A percentile compares a stretch with the other conserved stretches of the same genome.
Evolutionary conservation across 1,139 yeast genomes (phyloP).

Genomic region (Nakaseomyces bracarensis): DNA sequence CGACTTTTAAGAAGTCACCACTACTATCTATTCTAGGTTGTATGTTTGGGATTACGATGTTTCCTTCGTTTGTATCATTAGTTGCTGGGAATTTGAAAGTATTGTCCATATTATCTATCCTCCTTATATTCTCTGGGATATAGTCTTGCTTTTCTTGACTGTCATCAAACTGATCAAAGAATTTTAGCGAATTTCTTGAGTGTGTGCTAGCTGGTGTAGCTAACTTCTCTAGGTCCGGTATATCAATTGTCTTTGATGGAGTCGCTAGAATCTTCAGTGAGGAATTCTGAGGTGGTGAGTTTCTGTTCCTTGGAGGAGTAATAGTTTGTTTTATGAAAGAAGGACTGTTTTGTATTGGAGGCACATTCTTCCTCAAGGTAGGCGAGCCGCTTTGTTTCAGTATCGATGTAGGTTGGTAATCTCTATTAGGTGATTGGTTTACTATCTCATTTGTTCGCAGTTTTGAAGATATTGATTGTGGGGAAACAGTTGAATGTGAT

Average conservation of each 20-base stretch:
- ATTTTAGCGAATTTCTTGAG: slow-evolving; percentile 20
- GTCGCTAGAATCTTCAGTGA: slow-evolving; percentile 24
- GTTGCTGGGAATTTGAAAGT: slow-evolving; percentile 22
- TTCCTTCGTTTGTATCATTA: background rate
- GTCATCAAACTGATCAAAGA: slow-evolving; percentile 23
- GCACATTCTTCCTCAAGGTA: too few species aligned
- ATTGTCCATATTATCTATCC: slow-evolving; percentile 14
- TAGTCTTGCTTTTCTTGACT: slow-evolving; percentile 2
- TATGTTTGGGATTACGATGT: background rate
- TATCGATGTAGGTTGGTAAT: background rate
- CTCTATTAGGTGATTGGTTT: background rate
- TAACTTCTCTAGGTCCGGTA: slow-evolving; percentile 23
- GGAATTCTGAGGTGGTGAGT: background rate
- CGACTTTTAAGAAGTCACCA: slow-evolving; percentile 18
- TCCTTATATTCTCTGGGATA: slow-evolving; percentile 1
- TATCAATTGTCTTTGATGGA: slow-evolving; percentile 24
- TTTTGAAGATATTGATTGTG: background rate
- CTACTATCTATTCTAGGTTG: slow-evolving; percentile 7
- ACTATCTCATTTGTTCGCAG: slow-evolving; percentile 1
- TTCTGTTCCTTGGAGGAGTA: background rate
- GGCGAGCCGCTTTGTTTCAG: too few species aligned
- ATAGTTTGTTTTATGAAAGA: background rate
- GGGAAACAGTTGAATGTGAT: background rate
- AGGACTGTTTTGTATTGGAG: too few species aligned
- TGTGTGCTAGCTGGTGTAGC: slow-evolving; percentile 16